Conservation (phyloP, 768 basidiomycete genomes). For the Trametes coccinea region DNA sequence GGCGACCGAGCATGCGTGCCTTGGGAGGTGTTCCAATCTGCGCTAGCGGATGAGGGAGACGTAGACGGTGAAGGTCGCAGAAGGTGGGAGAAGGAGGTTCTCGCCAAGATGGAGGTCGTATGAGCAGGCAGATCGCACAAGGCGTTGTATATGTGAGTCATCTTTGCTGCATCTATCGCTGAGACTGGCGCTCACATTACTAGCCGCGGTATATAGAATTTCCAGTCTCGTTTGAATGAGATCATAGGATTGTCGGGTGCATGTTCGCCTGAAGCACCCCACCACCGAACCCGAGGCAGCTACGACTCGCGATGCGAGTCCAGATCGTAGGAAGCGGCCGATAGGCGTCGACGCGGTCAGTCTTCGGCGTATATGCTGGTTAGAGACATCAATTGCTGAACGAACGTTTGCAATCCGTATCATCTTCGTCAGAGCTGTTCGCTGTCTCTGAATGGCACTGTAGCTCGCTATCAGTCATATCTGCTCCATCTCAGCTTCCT, state of each 20-base stretch:
- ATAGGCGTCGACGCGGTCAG: neutral
- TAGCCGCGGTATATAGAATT: too few species aligned
- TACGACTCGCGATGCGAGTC: too few species aligned
- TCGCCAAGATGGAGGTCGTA: conserved; percentile 65
- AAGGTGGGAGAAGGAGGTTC: conserved; percentile 82
- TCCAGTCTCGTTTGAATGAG: too few species aligned
- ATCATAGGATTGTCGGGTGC: too few species aligned
- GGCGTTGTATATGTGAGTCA: too few species aligned
- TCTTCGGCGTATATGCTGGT: neutral
- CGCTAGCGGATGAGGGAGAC: conserved; percentile 52
- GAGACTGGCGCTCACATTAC: too few species aligned
- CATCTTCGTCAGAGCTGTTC: neutral
- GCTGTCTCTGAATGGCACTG: neutral
- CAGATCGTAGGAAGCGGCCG: too few species aligned
- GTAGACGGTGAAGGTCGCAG: conserved; percentile 66
- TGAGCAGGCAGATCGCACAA: too few species aligned
- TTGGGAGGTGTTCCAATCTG: conserved; percentile 73
- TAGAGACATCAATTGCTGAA: neutral
- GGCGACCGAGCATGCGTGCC: conserved; percentile 66
- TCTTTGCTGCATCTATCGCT: too few species aligned
- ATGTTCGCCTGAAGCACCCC: too few species aligned
- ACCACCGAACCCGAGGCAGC: too few species aligned
- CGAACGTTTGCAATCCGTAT: neutral
- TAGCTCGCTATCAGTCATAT: neutral
- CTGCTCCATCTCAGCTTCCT: neutral